Base-by-base conservation (phyloP, 2,329 filamentous ascomycete genomes). In the Chaetomiaceae sp. region DNA sequence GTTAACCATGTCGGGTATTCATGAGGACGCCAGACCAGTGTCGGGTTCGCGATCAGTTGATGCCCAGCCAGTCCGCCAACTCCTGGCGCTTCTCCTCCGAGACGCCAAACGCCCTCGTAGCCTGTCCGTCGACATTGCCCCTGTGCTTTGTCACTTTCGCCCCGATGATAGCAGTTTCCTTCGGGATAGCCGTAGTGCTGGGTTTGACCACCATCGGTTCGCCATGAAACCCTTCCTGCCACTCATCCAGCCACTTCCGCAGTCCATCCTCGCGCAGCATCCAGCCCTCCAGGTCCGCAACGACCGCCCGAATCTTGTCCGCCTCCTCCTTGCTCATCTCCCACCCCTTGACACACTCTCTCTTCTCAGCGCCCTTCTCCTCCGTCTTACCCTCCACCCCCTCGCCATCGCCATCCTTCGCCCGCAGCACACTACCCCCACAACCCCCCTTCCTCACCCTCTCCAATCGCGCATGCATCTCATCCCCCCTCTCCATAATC, bases 401-500 rank as follows among this genome's bases (percentile, higher is more conserved):
- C 12, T 15, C 12, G 9, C 3, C 7, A n/a, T 32, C n/a, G 12
- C 7, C 7, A n/a, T 15, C 12, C 12, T n/a, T n/a, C 29, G 14
- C 7, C 29, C 7, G 14, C 7, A n/a, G 3, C 30, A 14, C n/a
- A 20, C 14, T 15, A 17, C 26, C 26, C 10, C 11, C 12, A 17
- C 15, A 35, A 15, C 44, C 20, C 10, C 38, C 9, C 12, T 18
- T 17, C 27, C 10, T 6, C 22, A 10, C 17, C 17, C 14, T 3
- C 29, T 4, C 15, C 33, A n/a, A n/a, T n/a, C 32, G 3, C 2
- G 37, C 32, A 2, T 9, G 15, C 35, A 26, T 36, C 43, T 52
- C 52, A 22, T 55, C 48, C 3, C 42, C 40, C 8, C 50, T 39
- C 38, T 52, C 43, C n/a, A 54, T 8, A 14, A 60, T 48, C 45